Evolutionary conservation across 176 grass and related monocot genomes (phyloP).

Genomic region (Miscanthus lutarioriparius): DNA sequence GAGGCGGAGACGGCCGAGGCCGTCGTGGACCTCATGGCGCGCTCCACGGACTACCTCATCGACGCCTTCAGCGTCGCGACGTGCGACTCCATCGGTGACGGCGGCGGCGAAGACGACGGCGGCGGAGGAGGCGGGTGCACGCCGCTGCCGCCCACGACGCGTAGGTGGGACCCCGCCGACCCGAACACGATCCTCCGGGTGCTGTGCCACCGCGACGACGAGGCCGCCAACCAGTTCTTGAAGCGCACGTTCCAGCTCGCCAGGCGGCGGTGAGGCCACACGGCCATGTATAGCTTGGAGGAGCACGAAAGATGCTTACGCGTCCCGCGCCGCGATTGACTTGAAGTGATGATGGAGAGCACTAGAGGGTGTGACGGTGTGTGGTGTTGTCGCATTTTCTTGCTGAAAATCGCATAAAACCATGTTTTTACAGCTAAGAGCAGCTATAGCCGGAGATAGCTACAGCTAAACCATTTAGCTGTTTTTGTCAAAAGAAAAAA

Average conservation of each 20-base stretch:
- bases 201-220: slow-evolving; percentile 81
- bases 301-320: no score
- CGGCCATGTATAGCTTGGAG: neutral
- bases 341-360: no score
- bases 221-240: slow-evolving; percentile 76
- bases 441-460: no score
- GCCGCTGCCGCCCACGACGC: slow-evolving; percentile 66
- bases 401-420: neutral
- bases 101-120: neutral
- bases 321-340: neutral
- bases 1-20: slow-evolving; percentile 55
- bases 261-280: slow-evolving; percentile 46
- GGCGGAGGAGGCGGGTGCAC: neutral
- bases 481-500: no score
- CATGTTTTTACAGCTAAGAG: no score
- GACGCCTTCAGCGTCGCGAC: slow-evolving; percentile 59
- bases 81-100: slow-evolving; percentile 53
- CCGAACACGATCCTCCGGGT: slow-evolving; percentile 81
- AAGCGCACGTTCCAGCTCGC: slow-evolving; percentile 84
- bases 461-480: no score
- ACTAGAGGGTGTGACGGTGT: no score
- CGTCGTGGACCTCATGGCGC: slow-evolving; percentile 68
- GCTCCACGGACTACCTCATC: slow-evolving; percentile 60
- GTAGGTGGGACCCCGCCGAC: slow-evolving; percentile 65
- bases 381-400: neutral